Evolutionary conservation across 139 green algal genomes (phyloP), one percentile per base, ranked within the genome.

Genomic region (Ostreobium quekettii): DNA sequence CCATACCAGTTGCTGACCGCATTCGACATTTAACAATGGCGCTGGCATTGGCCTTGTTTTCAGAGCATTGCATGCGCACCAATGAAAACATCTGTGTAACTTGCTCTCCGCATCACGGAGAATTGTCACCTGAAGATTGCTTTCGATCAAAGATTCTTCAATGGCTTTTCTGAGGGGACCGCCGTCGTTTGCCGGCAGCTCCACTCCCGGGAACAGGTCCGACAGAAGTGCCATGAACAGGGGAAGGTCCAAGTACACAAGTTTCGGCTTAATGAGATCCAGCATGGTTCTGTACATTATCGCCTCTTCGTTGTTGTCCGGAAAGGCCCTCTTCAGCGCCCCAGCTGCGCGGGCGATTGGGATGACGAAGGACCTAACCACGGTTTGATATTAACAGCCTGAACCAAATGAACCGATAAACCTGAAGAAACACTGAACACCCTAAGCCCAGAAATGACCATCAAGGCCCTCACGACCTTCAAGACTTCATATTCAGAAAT

Each of bases 331-430:
- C 77, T 92, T 94, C 36, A 92, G 62, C 2, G 72, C 79, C 30
- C 89, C 89, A 2, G 88, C 88, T 6, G 88, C 88, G 24, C 80
- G 71, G 0, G 85, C 83, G 61, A 95, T 91, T 37, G 88, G 86
- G 76, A 95, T 93, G 30, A 95, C 83, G 59, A 94, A 94, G 11
- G 84, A 89, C 42, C 84, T 76, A n/a, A n/a, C n/a, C n/a, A n/a
- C n/a, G n/a, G n/a, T n/a, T n/a, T n/a, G n/a, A n/a, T n/a, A n/a
- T n/a, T n/a, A n/a, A n/a, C n/a, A n/a, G n/a, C n/a, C n/a, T n/a
- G n/a, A n/a, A n/a, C n/a, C n/a, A n/a, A n/a, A n/a, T n/a, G n/a
- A n/a, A n/a, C n/a, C n/a, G n/a, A n/a, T n/a, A n/a, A n/a, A n/a
- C n/a, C n/a, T n/a, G n/a, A n/a, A n/a, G n/a, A n/a, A n/a, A n/a